Base-by-base conservation (phyloP, 495 filamentous ascomycete species). In the Lichina pygmaea region DNA sequence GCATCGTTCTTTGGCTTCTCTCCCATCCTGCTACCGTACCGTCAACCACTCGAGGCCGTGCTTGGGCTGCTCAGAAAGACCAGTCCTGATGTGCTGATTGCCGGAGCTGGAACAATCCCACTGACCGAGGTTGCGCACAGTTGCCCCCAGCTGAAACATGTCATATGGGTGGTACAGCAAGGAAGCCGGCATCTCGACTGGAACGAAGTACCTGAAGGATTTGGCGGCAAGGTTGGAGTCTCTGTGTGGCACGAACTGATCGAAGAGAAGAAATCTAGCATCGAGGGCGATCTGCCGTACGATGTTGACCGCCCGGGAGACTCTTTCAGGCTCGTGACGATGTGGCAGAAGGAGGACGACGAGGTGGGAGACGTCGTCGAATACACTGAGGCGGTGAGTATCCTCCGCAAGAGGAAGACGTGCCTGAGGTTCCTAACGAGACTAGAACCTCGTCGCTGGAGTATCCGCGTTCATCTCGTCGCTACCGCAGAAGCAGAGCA, bases 81-180 rank as follows among this genome's bases (percentile, higher is more conserved):
- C 6, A 64, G 72, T 31, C 79, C 82, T 10, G 86, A 99, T 53
- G 68, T 74, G 11, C 63, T 95, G 37, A 68, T 99, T 46, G 83
- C 83, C 2, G 73, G 75, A 12, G 86, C 86, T 6, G 89, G 89
- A n/a, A 72, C 81, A 12, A 66, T 95, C 46, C 83, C 92, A 32
- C 70, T 95, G 30, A 72, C 81, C 46, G 60, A 71, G 33, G 67
- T 91, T 13, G 66, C 72, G 11, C 71, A 74, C 51, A 66, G 62
- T 46, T 80, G 78, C 55, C 62, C 71, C 9, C 67, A 71, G 42
- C 63, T 95, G 8, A 75, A 77, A 46, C 73, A 84, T 46, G 70
- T 93, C 11, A 67, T 94, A 47, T 95, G 85, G 82, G 86, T 94
- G 4, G 91, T 89, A 7, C 89, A 94, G 52, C 66, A 79, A 53